Percentiles rank a stretch among this genome's conserved stretches.
These are phyloP conservation scores for Mucor velutinosus DNA, from an alignment of 371 early-diverging fungal species.

Conservation along the genomic window DNA sequence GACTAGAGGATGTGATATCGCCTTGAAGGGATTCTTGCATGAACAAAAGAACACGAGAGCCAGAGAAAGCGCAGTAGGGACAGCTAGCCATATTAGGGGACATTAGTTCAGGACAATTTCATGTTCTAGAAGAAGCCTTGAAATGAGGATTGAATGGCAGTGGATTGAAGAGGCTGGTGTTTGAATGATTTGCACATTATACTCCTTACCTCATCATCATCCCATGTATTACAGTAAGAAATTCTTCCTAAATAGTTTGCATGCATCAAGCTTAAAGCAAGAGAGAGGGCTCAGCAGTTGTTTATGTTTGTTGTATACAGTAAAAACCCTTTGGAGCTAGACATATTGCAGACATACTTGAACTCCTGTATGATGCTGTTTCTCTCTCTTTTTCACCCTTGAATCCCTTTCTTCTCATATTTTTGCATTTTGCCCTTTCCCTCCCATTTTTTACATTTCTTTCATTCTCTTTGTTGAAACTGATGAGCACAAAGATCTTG, in stretches of 20 bases:
- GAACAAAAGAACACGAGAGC: neutral
- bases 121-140: neutral
- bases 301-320: neutral
- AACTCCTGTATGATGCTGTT: conserved; percentile 2
- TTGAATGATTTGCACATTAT: neutral
- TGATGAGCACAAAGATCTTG: neutral
- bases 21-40: neutral
- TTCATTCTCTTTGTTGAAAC: neutral
- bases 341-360: conserved; percentile 5
- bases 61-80: neutral
- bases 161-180: neutral
- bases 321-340: neutral
- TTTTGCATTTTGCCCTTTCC: neutral
- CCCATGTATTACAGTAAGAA: neutral
- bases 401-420: neutral
- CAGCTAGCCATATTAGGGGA: neutral
- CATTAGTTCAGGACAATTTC: neutral
- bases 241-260: neutral
- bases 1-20: neutral
- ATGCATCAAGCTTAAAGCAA: neutral
- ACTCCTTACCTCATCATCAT: neutral
- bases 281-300: conserved; percentile 11
- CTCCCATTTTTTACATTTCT: neutral
- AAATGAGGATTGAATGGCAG: neutral
- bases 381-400: neutral